Conservation (phyloP, 306 rosid genomes). For the Castanospermum australe region DNA sequence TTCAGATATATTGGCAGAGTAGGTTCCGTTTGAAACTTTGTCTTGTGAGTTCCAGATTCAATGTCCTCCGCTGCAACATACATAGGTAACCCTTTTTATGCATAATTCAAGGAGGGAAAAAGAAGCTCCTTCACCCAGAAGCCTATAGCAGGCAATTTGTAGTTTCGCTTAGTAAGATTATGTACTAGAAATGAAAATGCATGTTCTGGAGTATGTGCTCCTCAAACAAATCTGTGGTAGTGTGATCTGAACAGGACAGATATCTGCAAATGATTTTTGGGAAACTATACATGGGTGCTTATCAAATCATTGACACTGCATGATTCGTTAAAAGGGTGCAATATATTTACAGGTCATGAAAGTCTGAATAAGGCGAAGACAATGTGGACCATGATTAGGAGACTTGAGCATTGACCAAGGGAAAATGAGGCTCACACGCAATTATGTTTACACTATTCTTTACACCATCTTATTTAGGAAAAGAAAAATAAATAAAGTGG, state of each 20-base stretch:
- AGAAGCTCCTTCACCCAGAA: slow-evolving; percentile 16
- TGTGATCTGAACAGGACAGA: neutral
- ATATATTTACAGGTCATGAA: neutral
- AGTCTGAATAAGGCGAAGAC: slow-evolving; percentile 2
- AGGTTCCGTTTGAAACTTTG: slow-evolving; percentile 74
- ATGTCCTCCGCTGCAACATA: slow-evolving; percentile 88
- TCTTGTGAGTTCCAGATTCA: slow-evolving; percentile 65
- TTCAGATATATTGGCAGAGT: slow-evolving; percentile 81
- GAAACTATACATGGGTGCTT: slow-evolving; percentile 33
- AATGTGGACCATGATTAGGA: slow-evolving; percentile 24
- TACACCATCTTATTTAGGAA: too few relatives aligned
- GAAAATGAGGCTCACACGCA: too few relatives aligned
- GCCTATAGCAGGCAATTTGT: neutral
- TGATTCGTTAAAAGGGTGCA: slow-evolving; percentile 24
- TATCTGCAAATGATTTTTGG: slow-evolving; percentile 13
- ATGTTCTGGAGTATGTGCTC: neutral
- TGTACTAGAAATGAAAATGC: neutral
- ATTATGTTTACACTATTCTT: too few relatives aligned
- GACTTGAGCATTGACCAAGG: neutral
- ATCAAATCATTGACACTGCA: slow-evolving; percentile 21
- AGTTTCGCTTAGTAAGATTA: neutral
- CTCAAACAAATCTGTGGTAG: slow-evolving; percentile 4
- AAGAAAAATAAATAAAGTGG: too few relatives aligned
- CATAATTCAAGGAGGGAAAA: slow-evolving; percentile 17
- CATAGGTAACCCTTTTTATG: slow-evolving; percentile 23